Conservation (phyloP, 2,329 filamentous ascomycete genomes). For the Chalara sp. region DNA sequence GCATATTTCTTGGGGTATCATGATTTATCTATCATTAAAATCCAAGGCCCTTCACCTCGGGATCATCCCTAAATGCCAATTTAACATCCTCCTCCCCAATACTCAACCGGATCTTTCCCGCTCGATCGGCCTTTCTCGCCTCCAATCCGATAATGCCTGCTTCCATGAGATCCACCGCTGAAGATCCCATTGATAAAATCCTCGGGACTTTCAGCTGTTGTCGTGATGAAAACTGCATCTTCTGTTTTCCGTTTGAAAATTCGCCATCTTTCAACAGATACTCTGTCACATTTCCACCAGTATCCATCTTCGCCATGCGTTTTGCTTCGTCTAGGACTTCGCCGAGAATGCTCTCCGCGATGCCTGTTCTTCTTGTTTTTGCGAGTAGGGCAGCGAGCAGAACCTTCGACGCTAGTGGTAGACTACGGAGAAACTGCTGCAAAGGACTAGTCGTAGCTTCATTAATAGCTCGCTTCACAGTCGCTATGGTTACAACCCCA, state of each 20-base stretch:
- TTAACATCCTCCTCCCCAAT: slow-evolving; percentile 87
- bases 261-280: slow-evolving; percentile 37
- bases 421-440: slow-evolving; percentile 77
- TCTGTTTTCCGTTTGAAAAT: slow-evolving; percentile 24
- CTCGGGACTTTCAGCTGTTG: slow-evolving; percentile 31
- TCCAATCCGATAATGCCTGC: slow-evolving; percentile 86
- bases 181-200: slow-evolving; percentile 57
- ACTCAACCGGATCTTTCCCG: slow-evolving; percentile 78
- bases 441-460: slow-evolving; percentile 91
- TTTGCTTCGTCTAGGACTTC: slow-evolving; percentile 85
- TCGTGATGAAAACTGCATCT: slow-evolving; percentile 9
- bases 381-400: slow-evolving; percentile 78
- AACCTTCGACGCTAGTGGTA: slow-evolving; percentile 78
- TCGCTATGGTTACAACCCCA: slow-evolving; percentile 79
- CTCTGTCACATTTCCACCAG: slow-evolving; percentile 52
- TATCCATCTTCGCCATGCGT: slow-evolving; percentile 55
- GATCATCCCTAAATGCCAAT: slow-evolving; percentile 79
- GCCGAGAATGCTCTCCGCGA: slow-evolving; percentile 80
- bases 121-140: slow-evolving; percentile 70
- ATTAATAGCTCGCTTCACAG: slow-evolving; percentile 88
- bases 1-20: not conserved
- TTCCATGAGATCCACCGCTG: slow-evolving; percentile 77
- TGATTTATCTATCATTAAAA: slow-evolving; percentile 15
- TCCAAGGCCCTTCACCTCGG: slow-evolving; percentile 60
- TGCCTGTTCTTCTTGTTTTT: slow-evolving; percentile 72